phyloP scores from a whole-genome alignment of 257 asterid species.

The Knoxia roxburghii region DNA sequence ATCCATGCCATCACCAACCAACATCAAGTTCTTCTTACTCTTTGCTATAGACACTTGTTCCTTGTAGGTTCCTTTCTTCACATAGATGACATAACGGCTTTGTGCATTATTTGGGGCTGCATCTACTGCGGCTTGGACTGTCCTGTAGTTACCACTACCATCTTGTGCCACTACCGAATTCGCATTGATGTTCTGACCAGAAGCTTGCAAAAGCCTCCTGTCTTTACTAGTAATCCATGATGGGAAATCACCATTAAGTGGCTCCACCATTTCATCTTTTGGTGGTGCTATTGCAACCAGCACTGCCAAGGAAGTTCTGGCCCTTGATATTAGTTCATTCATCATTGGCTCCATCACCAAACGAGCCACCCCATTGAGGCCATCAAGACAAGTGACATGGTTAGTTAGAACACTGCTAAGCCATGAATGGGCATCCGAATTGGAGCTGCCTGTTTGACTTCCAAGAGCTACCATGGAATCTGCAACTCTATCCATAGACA shows the following conservation, averaged over 20 bases:
- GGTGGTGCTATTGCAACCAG: conserved; percentile 17
- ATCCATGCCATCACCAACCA: conserved; percentile 39
- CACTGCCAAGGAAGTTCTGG: conserved; percentile 24
- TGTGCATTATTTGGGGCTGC: conserved; percentile 26
- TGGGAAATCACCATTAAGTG: conserved; percentile 8
- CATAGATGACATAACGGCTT: conserved; percentile 22
- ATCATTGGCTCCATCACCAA: conserved; percentile 17
- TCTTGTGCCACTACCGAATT: conserved; percentile 35
- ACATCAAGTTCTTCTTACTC: conserved; percentile 24
- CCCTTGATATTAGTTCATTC: conserved; percentile 18
- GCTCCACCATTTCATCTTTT: not conserved
- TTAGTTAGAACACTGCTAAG: conserved; percentile 25
- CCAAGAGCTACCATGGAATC: conserved; percentile 25
- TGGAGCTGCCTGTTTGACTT: conserved; percentile 5
- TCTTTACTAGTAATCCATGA: conserved; percentile 22
- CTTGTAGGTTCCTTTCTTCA: conserved; percentile 27
- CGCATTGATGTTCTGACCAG: conserved; percentile 11
- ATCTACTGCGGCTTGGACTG: conserved; percentile 19
- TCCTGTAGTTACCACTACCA: conserved; percentile 31
- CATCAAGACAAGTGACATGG: conserved; percentile 26
- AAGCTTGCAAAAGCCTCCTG: conserved; percentile 21
- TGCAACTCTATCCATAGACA: conserved; percentile 21
- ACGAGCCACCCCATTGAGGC: conserved; percentile 11
- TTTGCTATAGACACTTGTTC: conserved; percentile 29
- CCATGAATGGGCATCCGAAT: conserved; percentile 24